Conservation (phyloP, 306 rosid genomes). For the Aeschynomene evenia region DNA sequence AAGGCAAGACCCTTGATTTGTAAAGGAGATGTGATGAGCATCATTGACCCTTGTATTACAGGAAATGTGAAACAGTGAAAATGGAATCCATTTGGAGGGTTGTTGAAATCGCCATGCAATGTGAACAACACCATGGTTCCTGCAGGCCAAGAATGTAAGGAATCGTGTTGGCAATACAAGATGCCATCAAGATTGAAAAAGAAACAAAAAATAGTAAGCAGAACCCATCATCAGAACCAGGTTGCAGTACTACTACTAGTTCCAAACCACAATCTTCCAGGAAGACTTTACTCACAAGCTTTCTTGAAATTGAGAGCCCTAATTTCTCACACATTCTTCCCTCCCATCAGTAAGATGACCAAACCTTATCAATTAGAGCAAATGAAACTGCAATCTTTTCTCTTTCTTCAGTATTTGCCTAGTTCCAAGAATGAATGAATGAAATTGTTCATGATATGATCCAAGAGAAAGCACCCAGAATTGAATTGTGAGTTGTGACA, state of each 20-base stretch:
- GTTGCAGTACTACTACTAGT: neutral
- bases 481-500: neutral
- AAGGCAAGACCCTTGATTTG: slow-evolving; percentile 68
- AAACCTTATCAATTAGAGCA: too few relatives aligned
- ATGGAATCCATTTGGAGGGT: slow-evolving; percentile 80
- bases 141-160: slow-evolving; percentile 92
- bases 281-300: slow-evolving; percentile 79
- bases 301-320: slow-evolving; percentile 83
- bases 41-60: too few relatives aligned
- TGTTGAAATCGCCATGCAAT: slow-evolving; percentile 72
- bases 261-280: slow-evolving; percentile 63
- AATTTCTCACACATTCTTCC: slow-evolving; percentile 52
- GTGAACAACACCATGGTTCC: slow-evolving; percentile 69
- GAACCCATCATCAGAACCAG: slow-evolving; percentile 40
- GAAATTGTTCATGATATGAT: too few relatives aligned
- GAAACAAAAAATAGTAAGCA: slow-evolving; percentile 47
- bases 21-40: too few relatives aligned
- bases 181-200: too few relatives aligned
- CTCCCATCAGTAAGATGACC: too few relatives aligned
- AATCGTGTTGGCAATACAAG: slow-evolving; percentile 72
- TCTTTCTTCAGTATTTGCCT: neutral
- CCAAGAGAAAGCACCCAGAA: neutral
- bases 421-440: neutral
- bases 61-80: slow-evolving; percentile 75
- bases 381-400: too few relatives aligned